phyloP scores from a whole-genome alignment of 225 moss, liverwort and hornwort species.

The Marchantia polymorpha region DNA sequence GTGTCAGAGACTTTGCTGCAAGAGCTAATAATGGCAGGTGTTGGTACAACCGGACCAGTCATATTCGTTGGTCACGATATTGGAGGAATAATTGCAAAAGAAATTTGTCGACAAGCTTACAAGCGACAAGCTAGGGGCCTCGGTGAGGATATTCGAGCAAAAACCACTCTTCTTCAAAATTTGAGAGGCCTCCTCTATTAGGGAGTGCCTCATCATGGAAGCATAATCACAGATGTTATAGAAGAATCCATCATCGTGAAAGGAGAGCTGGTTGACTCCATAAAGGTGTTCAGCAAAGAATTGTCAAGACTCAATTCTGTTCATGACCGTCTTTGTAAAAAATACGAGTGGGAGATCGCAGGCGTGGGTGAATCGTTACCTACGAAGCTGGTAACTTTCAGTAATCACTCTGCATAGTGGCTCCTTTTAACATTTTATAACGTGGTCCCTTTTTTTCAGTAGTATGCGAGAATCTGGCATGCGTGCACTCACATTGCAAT shows the following conservation, averaged over 20 bases:
- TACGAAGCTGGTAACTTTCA: not conserved
- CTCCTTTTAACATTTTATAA: too few species aligned
- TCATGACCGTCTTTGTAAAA: not conserved
- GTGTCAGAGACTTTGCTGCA: not conserved
- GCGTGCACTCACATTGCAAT: too few species aligned
- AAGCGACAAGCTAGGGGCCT: too few species aligned
- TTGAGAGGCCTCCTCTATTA: not conserved
- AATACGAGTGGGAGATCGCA: not conserved
- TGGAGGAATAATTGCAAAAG: not conserved
- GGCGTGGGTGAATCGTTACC: not conserved
- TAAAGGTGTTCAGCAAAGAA: not conserved
- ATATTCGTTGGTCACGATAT: conserved; percentile 7
- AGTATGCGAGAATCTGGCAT: too few species aligned
- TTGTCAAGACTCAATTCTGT: conserved; percentile 5
- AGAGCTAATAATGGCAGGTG: not conserved
- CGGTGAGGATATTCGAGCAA: not conserved
- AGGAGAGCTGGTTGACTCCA: not conserved
- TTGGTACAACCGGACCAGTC: not conserved
- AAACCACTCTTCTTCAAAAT: not conserved
- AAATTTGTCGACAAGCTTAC: not conserved
- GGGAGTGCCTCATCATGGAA: conserved; percentile 2
- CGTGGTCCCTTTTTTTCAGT: too few species aligned
- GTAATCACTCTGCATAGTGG: too few species aligned
- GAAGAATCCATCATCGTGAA: not conserved
- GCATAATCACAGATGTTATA: not conserved